Conservation (phyloP, 768 basidiomycete genomes). For the Suillus alpinus region DNA sequence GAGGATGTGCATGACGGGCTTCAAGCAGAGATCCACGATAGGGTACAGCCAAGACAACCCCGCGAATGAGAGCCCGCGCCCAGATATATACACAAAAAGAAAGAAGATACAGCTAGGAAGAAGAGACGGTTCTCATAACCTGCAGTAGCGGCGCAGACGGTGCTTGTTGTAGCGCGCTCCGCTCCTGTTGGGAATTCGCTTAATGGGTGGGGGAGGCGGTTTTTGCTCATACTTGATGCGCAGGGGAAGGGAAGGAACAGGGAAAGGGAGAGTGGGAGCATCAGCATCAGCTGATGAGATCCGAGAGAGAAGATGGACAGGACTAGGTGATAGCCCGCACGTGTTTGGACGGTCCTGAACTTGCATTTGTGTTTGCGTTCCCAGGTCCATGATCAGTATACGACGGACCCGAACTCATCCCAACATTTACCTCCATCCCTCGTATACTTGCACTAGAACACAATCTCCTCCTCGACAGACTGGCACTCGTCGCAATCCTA, state of each 20-base stretch:
- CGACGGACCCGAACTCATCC: no score
- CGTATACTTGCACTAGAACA: not conserved
- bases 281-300: slow-evolving; percentile 16
- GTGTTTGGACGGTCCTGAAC: slow-evolving; percentile 10
- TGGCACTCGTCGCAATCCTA: not conserved
- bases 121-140: slow-evolving; percentile 74
- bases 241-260: slow-evolving; percentile 22
- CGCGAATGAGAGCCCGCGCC: not conserved
- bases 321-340: slow-evolving; percentile 9
- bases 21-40: not conserved
- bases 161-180: slow-evolving; percentile 63
- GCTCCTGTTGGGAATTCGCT: slow-evolving; percentile 20
- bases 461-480: not conserved
- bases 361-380: slow-evolving; percentile 11
- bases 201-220: slow-evolving; percentile 38
- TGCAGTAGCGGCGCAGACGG: slow-evolving; percentile 72
- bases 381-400: no score
- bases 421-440: no score
- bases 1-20: not conserved
- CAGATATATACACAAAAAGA: slow-evolving; percentile 8
- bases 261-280: slow-evolving; percentile 5
- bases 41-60: not conserved
- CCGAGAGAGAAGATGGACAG: slow-evolving; percentile 21
- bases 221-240: slow-evolving; percentile 56
- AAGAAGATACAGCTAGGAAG: slow-evolving; percentile 61